Conservation (phyloP, 495 filamentous ascomycete species). For the Hypoxylon fuscum region DNA sequence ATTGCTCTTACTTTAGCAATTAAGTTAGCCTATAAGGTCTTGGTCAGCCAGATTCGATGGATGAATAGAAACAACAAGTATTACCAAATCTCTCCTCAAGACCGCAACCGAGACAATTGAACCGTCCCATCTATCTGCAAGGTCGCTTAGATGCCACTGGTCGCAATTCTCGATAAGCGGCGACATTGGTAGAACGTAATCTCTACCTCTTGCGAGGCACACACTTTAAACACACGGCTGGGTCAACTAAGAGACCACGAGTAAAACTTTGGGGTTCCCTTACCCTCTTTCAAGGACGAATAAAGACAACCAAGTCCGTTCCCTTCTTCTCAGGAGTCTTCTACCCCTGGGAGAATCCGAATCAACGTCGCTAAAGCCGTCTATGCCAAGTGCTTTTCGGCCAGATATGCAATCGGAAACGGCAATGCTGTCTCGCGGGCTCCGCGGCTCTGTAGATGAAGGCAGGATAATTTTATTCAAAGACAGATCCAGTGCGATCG, state of each 20-base stretch:
- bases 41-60: conserved; percentile 5
- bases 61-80: not conserved
- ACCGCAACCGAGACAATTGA: conserved; percentile 74
- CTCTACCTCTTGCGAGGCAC: conserved; percentile 73
- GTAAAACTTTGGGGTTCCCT: conserved; percentile 3
- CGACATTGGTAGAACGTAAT: conserved; percentile 71
- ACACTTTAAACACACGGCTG: conserved; percentile 55
- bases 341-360: conserved; percentile 66
- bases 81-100: conserved; percentile 70
- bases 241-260: conserved; percentile 19
- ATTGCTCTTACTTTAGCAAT: conserved; percentile 68
- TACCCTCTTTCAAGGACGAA: conserved; percentile 79
- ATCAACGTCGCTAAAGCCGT: conserved; percentile 72
- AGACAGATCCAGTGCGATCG: conserved; percentile 73
- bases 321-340: conserved; percentile 68
- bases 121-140: conserved; percentile 73
- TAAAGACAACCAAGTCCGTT: conserved; percentile 74
- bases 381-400: conserved; percentile 69
- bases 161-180: conserved; percentile 72
- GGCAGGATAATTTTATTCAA: conserved; percentile 73
- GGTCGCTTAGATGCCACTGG: conserved; percentile 68
- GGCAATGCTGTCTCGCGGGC: conserved; percentile 59
- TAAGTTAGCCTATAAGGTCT: conserved; percentile 61
- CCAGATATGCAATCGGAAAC: conserved; percentile 73
- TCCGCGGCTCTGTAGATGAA: conserved; percentile 58